Conservation (phyloP, 2,329 filamentous ascomycete genomes). For the Scedosporium aurantiacum region DNA sequence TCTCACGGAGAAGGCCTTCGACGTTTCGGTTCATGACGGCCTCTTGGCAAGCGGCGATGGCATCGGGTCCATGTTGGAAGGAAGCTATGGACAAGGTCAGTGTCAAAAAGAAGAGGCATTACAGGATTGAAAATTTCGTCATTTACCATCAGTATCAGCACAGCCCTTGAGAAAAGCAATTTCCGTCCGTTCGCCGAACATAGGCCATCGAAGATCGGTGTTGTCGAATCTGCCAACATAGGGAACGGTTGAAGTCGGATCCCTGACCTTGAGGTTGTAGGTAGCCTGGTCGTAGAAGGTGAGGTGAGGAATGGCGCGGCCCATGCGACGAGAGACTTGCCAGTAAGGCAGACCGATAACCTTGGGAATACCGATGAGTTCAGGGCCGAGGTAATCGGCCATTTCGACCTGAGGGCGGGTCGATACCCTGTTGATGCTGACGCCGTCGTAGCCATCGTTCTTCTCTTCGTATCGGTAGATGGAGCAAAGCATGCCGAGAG, state of each 20-base stretch:
- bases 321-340: constrained; percentile 39
- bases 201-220: constrained; percentile 41
- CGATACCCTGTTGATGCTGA: constrained; percentile 23
- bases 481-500: constrained; percentile 39
- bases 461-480: constrained; percentile 43
- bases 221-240: constrained; percentile 42
- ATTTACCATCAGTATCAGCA: constrained; percentile 31
- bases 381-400: constrained; percentile 39
- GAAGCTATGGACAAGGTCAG: constrained; percentile 23
- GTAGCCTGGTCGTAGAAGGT: constrained; percentile 43
- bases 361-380: constrained; percentile 35
- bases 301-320: constrained; percentile 38
- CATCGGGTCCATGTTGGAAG: constrained; percentile 38
- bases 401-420: constrained; percentile 28
- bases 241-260: constrained; percentile 35
- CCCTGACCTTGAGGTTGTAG: constrained; percentile 39
- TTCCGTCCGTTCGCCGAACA: constrained; percentile 41
- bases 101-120: neutral
- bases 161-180: constrained; percentile 40
- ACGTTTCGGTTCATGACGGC: constrained; percentile 40
- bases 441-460: constrained; percentile 40
- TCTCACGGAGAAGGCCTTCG: constrained; percentile 37
- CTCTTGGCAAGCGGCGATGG: constrained; percentile 41
- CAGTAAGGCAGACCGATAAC: constrained; percentile 38
- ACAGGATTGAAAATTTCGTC: neutral